These are phyloP conservation scores for Cutaneotrichosporon sp. DNA, from an alignment of 1,284 basidiomycete species.

Conservation along the genomic window DNA sequence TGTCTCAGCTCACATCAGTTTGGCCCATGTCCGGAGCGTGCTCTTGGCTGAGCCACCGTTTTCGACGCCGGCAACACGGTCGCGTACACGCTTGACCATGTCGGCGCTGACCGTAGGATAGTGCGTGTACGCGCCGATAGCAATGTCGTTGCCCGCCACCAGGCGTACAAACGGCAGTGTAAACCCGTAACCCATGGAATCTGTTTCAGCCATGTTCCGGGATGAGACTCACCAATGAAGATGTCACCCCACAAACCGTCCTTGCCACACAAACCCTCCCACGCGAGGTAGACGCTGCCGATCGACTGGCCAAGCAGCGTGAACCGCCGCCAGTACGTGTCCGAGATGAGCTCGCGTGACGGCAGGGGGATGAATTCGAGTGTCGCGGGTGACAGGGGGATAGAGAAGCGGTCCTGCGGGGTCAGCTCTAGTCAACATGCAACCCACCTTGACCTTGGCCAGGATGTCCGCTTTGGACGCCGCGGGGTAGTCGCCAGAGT, in stretches of 20 bases:
- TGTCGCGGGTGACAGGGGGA: conserved; percentile 59
- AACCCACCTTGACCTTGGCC: conserved; percentile 67
- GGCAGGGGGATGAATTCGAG: conserved; percentile 74
- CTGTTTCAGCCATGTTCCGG: conserved; percentile 49
- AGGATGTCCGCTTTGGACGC: conserved; percentile 78
- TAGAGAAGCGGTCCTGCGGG: conserved; percentile 74
- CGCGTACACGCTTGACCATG: conserved; percentile 79
- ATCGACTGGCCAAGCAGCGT: conserved; percentile 87
- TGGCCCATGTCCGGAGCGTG: conserved; percentile 57
- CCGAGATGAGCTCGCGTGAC: conserved; percentile 69
- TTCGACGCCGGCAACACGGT: conserved; percentile 59
- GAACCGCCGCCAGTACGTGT: conserved; percentile 75
- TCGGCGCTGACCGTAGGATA: conserved; percentile 94
- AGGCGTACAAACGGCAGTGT: conserved; percentile 72
- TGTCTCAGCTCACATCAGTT: conserved; percentile 60
- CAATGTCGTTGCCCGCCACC: conserved; percentile 55
- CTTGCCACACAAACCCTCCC: conserved; percentile 55
- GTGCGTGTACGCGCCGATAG: conserved; percentile 87
- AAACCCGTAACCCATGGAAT: conserved; percentile 98
- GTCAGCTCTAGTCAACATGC: neutral
- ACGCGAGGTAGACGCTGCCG: conserved; percentile 76
- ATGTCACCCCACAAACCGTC: conserved; percentile 58
- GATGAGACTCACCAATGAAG: conserved; percentile 65
- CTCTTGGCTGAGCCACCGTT: conserved; percentile 66
- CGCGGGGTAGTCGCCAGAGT: conserved; percentile 74